Percentiles rank a stretch among this genome's conserved stretches.
Conservation (phyloP, 225 moss, liverwort and hornwort species). For the Marchantia polymorpha region DNA sequence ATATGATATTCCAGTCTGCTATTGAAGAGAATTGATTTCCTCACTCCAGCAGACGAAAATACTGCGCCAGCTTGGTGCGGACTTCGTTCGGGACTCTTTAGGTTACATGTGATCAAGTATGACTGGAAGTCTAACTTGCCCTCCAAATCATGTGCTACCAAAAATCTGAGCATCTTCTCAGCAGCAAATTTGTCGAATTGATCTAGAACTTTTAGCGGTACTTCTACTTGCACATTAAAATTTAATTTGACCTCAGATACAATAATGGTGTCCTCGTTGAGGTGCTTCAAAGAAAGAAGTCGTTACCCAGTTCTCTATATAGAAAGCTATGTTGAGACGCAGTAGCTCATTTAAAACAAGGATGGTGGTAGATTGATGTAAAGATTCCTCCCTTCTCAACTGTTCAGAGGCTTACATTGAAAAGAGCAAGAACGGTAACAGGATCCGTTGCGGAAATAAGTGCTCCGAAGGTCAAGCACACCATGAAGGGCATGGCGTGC, state of each 20-base stretch:
- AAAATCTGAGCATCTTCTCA: not conserved
- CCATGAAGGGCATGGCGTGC: slow-evolving; percentile 76
- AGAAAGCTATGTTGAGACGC: not conserved
- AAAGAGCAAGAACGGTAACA: slow-evolving; percentile 85
- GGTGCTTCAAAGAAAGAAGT: not conserved
- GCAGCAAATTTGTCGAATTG: too few species aligned
- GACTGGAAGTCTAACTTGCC: not conserved
- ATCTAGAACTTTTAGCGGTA: too few species aligned
- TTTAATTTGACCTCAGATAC: too few species aligned
- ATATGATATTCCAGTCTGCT: too few species aligned
- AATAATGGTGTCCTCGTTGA: not conserved
- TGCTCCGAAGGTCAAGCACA: slow-evolving; percentile 85
- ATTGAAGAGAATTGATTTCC: too few species aligned
- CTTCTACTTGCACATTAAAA: too few species aligned
- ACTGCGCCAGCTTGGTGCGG: too few species aligned
- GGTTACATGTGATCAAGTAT: not conserved
- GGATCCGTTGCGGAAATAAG: slow-evolving; percentile 92
- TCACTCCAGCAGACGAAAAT: too few species aligned
- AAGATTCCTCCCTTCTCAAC: too few species aligned
- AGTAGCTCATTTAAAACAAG: not conserved
- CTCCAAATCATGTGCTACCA: not conserved
- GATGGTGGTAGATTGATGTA: not conserved
- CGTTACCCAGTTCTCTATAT: not conserved
- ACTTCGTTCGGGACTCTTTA: too few species aligned
- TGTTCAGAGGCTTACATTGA: slow-evolving; percentile 53